Conservation (phyloP, 371 early-diverging fungal genomes). For the Mortierella sp. region DNA sequence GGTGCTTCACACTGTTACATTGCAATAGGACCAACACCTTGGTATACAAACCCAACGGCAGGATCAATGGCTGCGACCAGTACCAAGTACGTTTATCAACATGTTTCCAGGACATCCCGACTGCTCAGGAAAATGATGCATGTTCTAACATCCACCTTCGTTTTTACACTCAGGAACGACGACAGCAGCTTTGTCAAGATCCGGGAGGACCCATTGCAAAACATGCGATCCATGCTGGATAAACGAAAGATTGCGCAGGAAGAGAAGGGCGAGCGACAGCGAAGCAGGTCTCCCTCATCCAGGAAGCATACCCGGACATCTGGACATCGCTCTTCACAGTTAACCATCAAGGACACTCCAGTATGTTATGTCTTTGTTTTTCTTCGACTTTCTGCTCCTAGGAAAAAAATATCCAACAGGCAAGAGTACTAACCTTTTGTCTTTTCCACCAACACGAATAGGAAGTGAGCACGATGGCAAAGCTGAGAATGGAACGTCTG, state of each 20-base stretch:
- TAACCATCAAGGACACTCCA: background rate
- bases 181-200: slow-evolving; percentile 18
- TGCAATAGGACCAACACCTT: slow-evolving; percentile 21
- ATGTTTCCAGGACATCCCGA: background rate
- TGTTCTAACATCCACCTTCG: background rate
- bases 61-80: background rate
- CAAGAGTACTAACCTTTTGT: background rate
- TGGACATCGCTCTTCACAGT: background rate
- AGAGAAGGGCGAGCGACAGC: slow-evolving; percentile 14
- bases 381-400: no score
- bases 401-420: background rate
- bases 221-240: slow-evolving; percentile 30
- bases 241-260: slow-evolving; percentile 15
- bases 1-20: background rate
- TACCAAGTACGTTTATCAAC: slow-evolving; percentile 6
- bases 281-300: slow-evolving; percentile 29
- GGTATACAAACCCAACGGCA: slow-evolving; percentile 20
- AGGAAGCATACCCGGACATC: background rate
- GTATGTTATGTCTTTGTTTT: background rate
- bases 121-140: background rate
- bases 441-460: background rate
- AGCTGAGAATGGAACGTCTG: slow-evolving; percentile 39
- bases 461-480: slow-evolving; percentile 29
- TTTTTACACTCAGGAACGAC: slow-evolving; percentile 7
- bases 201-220: slow-evolving; percentile 44